Evolutionary conservation across 768 basidiomycete genomes (phyloP), one percentile per base, ranked within the genome.

Genomic region (Russula olivacea): DNA sequence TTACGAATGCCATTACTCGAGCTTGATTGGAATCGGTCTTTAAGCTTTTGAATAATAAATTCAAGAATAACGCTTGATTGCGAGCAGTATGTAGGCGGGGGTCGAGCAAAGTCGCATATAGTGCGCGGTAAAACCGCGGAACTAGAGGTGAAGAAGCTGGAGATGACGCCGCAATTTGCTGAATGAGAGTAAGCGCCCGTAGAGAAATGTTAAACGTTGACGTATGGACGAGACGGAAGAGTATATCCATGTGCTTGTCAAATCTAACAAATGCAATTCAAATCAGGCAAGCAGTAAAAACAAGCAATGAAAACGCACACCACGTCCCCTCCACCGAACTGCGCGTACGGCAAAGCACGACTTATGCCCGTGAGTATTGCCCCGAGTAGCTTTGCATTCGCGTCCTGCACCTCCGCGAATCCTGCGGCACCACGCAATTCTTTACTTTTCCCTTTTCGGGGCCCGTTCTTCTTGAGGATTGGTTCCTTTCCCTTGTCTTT

Each of bases 201-300:
- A 98, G 82, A 11, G 93, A 93, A 70, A 93, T 93, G 73, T 96
- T 97, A 83, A 99, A 99, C 0, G 94, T 97, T 9, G 93, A 94
- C 9, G 83, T 89, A 74, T 98, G 96, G 2, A 93, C 95, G 70
- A 99, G 93, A 50, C 87, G 81, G 81, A 98, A 98, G 23, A 98
- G 84, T 0, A 92, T 93, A 72, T 93, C 89, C 70, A 97, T 89
- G 69, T 98, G 94, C 59, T 85, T 82, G 67, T 85, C 81, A 68
- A 98, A 85, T 30, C 91, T 93, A 68, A 41, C 11, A 30, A 50
- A 21, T 14, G 17, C n/a, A 11, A 23, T 19, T 40, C 17, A 17
- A 28, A 11, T 38, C 9, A 14, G 15, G 38, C 6, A 54, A 14
- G 2, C 23, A 21, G 14, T 17, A 0, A 12, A 36, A n/a, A 14